phyloP scores from a whole-genome alignment of 2,329 filamentous ascomycete species.

The Trichoderma pleuroti region DNA sequence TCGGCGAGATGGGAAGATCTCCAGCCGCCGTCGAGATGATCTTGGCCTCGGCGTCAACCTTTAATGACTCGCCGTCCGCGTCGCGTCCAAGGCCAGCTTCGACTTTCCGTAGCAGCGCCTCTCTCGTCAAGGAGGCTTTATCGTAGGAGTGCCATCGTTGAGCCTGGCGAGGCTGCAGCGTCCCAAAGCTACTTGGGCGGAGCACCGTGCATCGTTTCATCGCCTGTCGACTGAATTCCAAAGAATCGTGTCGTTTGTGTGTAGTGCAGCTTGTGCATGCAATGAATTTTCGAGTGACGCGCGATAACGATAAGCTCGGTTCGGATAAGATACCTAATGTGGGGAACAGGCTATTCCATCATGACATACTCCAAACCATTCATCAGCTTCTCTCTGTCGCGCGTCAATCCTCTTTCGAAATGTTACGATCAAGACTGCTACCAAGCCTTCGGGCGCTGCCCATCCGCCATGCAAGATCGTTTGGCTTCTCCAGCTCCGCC shows the following conservation, averaged over 20 bases:
- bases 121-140: constrained; percentile 28
- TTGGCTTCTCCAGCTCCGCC: constrained; percentile 41
- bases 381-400: neutral
- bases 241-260: constrained; percentile 22
- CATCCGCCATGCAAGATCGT: constrained; percentile 37
- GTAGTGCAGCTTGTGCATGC: neutral
- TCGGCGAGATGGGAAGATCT: constrained; percentile 50
- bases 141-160: constrained; percentile 36
- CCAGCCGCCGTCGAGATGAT: constrained; percentile 46
- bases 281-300: constrained; percentile 12
- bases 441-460: constrained; percentile 36
- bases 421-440: constrained; percentile 31
- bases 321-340: neutral
- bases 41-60: constrained; percentile 40
- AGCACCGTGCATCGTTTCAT: constrained; percentile 31
- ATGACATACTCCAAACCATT: neutral
- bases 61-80: constrained; percentile 29
- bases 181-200: constrained; percentile 20
- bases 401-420: constrained; percentile 16
- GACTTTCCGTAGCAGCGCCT: constrained; percentile 32
- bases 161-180: constrained; percentile 11
- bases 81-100: constrained; percentile 33
- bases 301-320: constrained; percentile 16
- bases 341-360: neutral
- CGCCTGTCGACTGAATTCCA: constrained; percentile 15